Conservation (phyloP, 106 monocot genomes). For the Hemerocallis citrina region DNA sequence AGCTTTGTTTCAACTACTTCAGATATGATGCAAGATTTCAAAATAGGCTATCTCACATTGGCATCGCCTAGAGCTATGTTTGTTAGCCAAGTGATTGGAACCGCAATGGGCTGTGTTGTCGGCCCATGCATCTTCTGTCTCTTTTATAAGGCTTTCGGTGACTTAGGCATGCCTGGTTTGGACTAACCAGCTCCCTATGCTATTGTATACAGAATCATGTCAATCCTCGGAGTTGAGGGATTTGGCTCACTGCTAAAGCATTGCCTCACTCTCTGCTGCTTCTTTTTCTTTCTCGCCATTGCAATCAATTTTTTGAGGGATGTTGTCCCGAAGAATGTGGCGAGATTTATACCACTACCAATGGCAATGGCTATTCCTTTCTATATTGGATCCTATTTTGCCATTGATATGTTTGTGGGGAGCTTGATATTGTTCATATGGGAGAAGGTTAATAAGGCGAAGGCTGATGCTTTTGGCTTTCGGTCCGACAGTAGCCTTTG, state of each 20-base stretch:
- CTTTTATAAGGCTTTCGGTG: constrained; percentile 43
- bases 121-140: constrained; percentile 54
- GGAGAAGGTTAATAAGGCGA: constrained; percentile 22
- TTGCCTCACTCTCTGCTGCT: constrained; percentile 39
- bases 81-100: constrained; percentile 51
- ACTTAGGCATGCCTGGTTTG: constrained; percentile 11
- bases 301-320: constrained; percentile 19
- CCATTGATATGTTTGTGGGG: constrained; percentile 56
- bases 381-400: constrained; percentile 43
- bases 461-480: constrained; percentile 22
- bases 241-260: constrained; percentile 26
- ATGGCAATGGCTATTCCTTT: constrained; percentile 58
- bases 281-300: constrained; percentile 23
- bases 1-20: constrained; percentile 52
- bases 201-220: constrained; percentile 14
- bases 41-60: constrained; percentile 48
- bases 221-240: constrained; percentile 23
- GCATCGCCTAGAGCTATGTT: constrained; percentile 63
- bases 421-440: constrained; percentile 47
- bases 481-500: constrained; percentile 33
- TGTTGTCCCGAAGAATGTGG: constrained; percentile 10
- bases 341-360: constrained; percentile 28
- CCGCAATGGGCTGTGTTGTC: constrained; percentile 45
- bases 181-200: constrained; percentile 52
- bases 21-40: constrained; percentile 61